These are phyloP conservation scores for Melanogaster broomeanus DNA, from an alignment of 768 basidiomycete species.

Conservation along the genomic window DNA sequence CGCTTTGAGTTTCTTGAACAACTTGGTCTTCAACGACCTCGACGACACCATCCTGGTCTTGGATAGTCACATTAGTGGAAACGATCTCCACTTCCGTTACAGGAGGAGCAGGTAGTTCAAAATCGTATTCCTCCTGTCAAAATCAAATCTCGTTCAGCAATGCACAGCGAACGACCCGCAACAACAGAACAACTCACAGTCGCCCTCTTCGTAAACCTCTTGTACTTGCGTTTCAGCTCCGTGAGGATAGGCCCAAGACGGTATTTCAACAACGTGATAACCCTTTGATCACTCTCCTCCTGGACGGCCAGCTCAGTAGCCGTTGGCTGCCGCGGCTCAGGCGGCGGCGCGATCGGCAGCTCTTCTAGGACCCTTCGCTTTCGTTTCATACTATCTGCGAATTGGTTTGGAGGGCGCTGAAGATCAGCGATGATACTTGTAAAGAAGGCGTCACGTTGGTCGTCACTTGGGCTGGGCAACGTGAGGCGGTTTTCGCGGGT, in stretches of 20 bases:
- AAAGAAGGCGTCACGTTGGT: slow-evolving; percentile 77
- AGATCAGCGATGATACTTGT: slow-evolving; percentile 68
- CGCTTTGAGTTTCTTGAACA: slow-evolving; percentile 32
- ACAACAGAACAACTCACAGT: slow-evolving; percentile 48
- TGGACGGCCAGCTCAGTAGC: slow-evolving; percentile 82
- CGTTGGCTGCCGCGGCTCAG: slow-evolving; percentile 81
- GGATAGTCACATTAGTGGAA: slow-evolving; percentile 39
- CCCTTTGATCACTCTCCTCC: slow-evolving; percentile 76
- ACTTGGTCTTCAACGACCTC: slow-evolving; percentile 48
- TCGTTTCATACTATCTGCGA: slow-evolving; percentile 86
- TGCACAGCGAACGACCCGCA: not conserved
- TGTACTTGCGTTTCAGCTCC: slow-evolving; percentile 91
- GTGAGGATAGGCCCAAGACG: slow-evolving; percentile 88
- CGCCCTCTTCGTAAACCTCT: slow-evolving; percentile 82
- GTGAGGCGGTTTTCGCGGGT: slow-evolving; percentile 73
- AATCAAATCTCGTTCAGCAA: slow-evolving; percentile 11
- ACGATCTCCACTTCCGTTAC: slow-evolving; percentile 34
- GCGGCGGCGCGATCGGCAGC: slow-evolving; percentile 85
- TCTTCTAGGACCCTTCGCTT: slow-evolving; percentile 83
- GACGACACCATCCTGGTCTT: slow-evolving; percentile 42
- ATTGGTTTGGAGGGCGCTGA: slow-evolving; percentile 76
- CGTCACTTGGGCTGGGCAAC: slow-evolving; percentile 50
- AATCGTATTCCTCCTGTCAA: slow-evolving; percentile 73
- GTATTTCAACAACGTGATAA: slow-evolving; percentile 81
- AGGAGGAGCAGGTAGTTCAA: slow-evolving; percentile 39